A percentile compares a stretch with the other conserved stretches of the same genome.
Conservation (phyloP, 305 asterid species). For the Fraxinus baroniana region DNA sequence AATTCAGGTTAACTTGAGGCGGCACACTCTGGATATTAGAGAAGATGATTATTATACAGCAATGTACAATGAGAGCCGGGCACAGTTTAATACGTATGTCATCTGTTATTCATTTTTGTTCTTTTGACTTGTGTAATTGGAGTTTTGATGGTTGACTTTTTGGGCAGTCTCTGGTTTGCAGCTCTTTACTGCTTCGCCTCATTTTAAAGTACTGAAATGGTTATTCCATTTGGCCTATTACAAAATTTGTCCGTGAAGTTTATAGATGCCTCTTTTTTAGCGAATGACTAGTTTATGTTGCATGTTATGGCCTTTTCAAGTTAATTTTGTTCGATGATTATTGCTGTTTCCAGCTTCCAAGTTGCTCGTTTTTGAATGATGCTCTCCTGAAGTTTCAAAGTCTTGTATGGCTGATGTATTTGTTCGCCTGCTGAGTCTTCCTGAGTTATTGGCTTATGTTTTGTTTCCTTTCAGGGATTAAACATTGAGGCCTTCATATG, state of each 20-base stretch:
- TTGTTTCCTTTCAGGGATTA: slow-evolving; percentile 4
- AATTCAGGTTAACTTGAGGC: slow-evolving; percentile 66
- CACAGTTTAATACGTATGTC: slow-evolving; percentile 80
- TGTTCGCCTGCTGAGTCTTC: neutral
- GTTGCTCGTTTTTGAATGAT: neutral
- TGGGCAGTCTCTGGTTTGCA: neutral
- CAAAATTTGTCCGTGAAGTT: neutral
- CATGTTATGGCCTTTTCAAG: neutral
- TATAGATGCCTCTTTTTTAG: neutral
- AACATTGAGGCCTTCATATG: neutral
- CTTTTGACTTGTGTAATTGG: neutral
- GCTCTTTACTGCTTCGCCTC: neutral
- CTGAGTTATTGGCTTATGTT: neutral
- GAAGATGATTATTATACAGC: slow-evolving; percentile 81
- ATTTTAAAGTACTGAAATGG: neutral
- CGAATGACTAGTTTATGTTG: neutral
- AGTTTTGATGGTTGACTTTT: neutral
- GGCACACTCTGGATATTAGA: slow-evolving; percentile 72
- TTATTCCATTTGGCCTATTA: slow-evolving; percentile 3
- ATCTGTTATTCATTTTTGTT: slow-evolving; percentile 20
- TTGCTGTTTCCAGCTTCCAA: neutral
- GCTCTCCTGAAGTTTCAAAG: slow-evolving; percentile 11
- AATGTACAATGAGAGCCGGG: slow-evolving; percentile 77
- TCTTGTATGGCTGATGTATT: slow-evolving; percentile 1
- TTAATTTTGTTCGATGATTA: neutral